A percentile compares a stretch with the other conserved stretches of the same genome.
phyloP scores from a whole-genome alignment of 257 asterid genomes.

The Cordia subcordata region DNA sequence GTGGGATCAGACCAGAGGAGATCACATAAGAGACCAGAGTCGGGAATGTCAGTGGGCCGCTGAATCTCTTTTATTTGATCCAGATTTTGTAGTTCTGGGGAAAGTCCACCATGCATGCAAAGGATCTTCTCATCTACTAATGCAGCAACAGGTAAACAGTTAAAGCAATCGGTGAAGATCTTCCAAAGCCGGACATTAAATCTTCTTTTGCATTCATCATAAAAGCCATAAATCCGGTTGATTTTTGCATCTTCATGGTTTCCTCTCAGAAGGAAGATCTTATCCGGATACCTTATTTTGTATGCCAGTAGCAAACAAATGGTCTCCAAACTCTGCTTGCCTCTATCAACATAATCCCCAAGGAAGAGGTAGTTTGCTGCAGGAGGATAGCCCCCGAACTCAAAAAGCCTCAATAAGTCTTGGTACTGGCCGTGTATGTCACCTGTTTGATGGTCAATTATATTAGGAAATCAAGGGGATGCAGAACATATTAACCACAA shows the following conservation, averaged over 20 bases:
- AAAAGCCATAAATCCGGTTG: constrained; percentile 76
- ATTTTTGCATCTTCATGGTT: constrained; percentile 84
- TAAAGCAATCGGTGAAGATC: constrained; percentile 78
- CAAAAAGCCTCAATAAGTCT: constrained; percentile 64
- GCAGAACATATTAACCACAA: not conserved
- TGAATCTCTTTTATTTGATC: constrained; percentile 54
- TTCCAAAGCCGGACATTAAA: constrained; percentile 81
- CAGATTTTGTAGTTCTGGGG: constrained; percentile 51
- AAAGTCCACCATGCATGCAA: constrained; percentile 88
- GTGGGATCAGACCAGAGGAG: constrained; percentile 85
- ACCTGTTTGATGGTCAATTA: constrained; percentile 30
- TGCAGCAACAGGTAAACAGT: constrained; percentile 73
- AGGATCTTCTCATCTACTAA: constrained; percentile 70
- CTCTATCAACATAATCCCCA: constrained; percentile 79
- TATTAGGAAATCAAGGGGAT: constrained; percentile 1
- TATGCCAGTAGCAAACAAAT: constrained; percentile 73
- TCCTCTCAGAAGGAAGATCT: constrained; percentile 63
- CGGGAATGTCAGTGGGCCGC: constrained; percentile 74
- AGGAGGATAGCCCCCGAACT: constrained; percentile 74
- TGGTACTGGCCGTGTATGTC: constrained; percentile 86
- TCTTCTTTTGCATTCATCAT: constrained; percentile 78
- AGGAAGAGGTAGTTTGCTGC: constrained; percentile 66
- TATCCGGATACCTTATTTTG: constrained; percentile 65
- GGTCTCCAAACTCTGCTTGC: constrained; percentile 83
- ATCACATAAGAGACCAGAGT: constrained; percentile 69